Evolutionary conservation across 768 basidiomycete genomes (phyloP), one percentile per base, ranked within the genome.

Genomic region (Boletus edulis): DNA sequence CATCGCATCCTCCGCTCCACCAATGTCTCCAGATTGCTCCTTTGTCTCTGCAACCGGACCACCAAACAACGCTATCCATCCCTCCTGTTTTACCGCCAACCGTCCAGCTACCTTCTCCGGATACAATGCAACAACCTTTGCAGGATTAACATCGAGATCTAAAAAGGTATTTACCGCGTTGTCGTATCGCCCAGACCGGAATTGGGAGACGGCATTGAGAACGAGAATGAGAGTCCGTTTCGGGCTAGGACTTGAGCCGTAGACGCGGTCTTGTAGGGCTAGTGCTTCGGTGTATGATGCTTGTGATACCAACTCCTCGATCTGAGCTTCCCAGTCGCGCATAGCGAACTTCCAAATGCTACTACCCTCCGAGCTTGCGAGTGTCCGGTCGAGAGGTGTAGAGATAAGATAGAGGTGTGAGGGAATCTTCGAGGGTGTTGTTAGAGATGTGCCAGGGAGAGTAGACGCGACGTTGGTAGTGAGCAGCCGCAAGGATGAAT

Each of bases 101-200:
- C 90, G 79, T 7, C 96, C 96, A 1, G 93, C 81, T 4, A 98
- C 81, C 13, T 78, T 76, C 35, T 89, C 84, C 0, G 92, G 90
- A 69, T 92, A 99, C 7, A 98, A 74, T 2, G 94, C 88, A 20
- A 98, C 80, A 4, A 99, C 91, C 65, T 94, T 93, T 0, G 95
- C 92, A 0, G 97, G 97, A 64, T 95, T 95, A 61, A 94, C 77
- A 60, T 98, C 88, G 40, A 96, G 84, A 40, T 88, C 83, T 46
- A 94, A 81, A 69, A 98, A 94, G 0, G 85, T 82, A 65, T 97
- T 86, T 53, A 98, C 87, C 1, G 96, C 94, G 1, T 76, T 72
- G 57, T 89, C 86, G 64, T 83, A 95, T 54, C 85, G 78, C 9
- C 79, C 81, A 9, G 76, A 72, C 4, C 81, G 79, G 71, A 95